A percentile compares a stretch with the other conserved stretches of the same genome.
Conservation (phyloP, 140 eudicot species). For the Anethum foeniculum region DNA sequence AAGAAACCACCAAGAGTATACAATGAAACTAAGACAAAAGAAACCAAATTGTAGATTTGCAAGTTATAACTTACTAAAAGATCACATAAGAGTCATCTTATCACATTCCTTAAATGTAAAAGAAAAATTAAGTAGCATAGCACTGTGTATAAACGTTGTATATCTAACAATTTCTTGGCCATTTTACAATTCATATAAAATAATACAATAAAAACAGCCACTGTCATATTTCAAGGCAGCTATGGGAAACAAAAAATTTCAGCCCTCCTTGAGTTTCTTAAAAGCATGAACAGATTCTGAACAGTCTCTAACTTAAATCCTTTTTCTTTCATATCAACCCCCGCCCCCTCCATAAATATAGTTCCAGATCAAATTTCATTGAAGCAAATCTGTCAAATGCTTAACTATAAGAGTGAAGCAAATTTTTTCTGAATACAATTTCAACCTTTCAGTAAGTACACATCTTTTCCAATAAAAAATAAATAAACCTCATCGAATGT, state of each 20-base stretch:
- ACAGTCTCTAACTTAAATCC: background rate
- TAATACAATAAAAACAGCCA: too few species aligned
- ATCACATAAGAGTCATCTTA: background rate
- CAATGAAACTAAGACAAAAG: background rate
- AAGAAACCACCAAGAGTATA: background rate
- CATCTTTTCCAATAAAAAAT: background rate
- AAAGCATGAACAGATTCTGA: background rate
- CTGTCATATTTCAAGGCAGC: too few species aligned
- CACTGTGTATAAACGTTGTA: background rate
- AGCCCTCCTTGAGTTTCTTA: background rate
- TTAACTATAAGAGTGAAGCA: background rate
- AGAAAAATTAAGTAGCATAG: background rate
- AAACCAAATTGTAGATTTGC: background rate
- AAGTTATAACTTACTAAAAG: background rate
- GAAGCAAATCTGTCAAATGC: background rate
- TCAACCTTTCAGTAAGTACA: background rate
- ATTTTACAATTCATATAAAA: background rate
- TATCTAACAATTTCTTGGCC: background rate
- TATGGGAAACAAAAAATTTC: too few species aligned
- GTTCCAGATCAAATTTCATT: background rate
- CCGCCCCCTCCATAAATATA: background rate
- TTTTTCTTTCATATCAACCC: background rate
- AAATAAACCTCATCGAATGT: background rate
- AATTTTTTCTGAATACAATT: background rate
- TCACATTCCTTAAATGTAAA: background rate